Base-by-base conservation (phyloP, 306 rosid genomes). In the Vachellia pachyceras region DNA sequence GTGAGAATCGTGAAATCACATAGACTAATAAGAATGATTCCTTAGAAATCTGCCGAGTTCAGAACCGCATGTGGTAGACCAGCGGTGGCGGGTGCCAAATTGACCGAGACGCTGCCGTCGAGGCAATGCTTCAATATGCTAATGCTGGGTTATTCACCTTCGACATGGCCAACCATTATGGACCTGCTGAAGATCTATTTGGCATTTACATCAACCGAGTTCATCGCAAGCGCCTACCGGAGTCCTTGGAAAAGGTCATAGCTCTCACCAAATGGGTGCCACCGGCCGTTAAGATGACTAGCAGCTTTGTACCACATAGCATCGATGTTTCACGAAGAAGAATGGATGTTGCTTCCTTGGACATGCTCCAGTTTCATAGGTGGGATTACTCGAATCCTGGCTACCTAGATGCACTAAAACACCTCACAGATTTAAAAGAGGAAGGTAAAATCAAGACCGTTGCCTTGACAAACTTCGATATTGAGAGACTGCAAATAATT, bases 341-440 rank as follows among this genome's bases (percentile, higher is more conserved):
- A 87, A 95, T 95, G 99, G 99, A 93, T 68, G 97, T 95, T 69
- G 83, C 89, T 77, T 89, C 98, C 67, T 84, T 95, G 87, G 99
- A 95, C 86, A 95, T 95, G 99, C 99, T 95, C 87, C 99, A 93
- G 87, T 95, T 95, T 80, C 98, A 95, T 87, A 95, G 98, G 99
- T 93, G 99, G 99, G 97, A 91, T 80, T 95, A 93, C 79, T 83
- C 99, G 60, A 95, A 91, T 82, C 33, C 90, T 44, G 98, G 98
- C 61, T 95, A 93, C 87, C 88, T 95, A 72, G 97, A 93, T 85
- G 98, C 99, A 40, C 91, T 95, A 73, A 93, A 91, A 86, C 98
- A 95, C 86, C 97, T 93, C 76, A 87, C 98, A 46, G 98, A 93
- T 88, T 84, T 95, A 88, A 95, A 93, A 86, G 93, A 85, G 64